A percentile compares a stretch with the other conserved stretches of the same genome.
phyloP scores from a whole-genome alignment of 2,329 filamentous ascomycete species.

The Simplicillium aogashimaense region DNA sequence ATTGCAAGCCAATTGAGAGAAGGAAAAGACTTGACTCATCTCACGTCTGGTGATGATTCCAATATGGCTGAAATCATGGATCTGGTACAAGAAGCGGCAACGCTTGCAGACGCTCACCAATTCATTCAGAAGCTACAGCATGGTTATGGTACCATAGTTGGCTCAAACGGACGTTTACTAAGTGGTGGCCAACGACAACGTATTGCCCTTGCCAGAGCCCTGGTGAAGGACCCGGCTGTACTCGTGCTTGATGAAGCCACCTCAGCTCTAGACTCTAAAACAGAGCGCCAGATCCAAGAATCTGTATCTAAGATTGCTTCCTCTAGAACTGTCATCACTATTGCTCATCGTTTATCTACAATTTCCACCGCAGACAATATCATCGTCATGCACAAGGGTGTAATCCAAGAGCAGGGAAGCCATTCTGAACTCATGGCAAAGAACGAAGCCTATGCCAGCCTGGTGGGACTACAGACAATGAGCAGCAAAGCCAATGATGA shows the following conservation, averaged over 20 bases:
- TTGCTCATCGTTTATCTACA: slow-evolving; percentile 52
- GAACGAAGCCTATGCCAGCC: slow-evolving; percentile 36
- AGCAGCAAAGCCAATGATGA: slow-evolving; percentile 1
- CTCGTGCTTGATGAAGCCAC: slow-evolving; percentile 61
- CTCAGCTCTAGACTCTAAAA: slow-evolving; percentile 33
- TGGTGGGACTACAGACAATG: slow-evolving; percentile 23
- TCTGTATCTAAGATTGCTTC: slow-evolving; percentile 25
- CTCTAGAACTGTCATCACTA: slow-evolving; percentile 53
- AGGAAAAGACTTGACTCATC: neutral
- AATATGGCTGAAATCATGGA: slow-evolving; percentile 2
- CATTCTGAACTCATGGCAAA: slow-evolving; percentile 46
- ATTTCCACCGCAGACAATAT: slow-evolving; percentile 56
- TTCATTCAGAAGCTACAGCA: slow-evolving; percentile 4
- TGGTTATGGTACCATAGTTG: slow-evolving; percentile 26
- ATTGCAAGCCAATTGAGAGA: slow-evolving; percentile 25
- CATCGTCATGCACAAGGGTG: slow-evolving; percentile 50
- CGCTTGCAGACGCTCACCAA: slow-evolving; percentile 3
- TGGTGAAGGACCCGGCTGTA: slow-evolving; percentile 49
- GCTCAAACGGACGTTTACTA: slow-evolving; percentile 40
- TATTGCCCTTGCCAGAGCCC: slow-evolving; percentile 51
- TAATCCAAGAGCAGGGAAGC: slow-evolving; percentile 50
- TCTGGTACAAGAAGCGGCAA: slow-evolving; percentile 3
- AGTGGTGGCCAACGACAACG: slow-evolving; percentile 51
- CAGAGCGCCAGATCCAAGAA: slow-evolving; percentile 32
- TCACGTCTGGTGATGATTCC: neutral